These are phyloP conservation scores for Sporothrix luriei DNA, from an alignment of 2,329 filamentous ascomycete species.

Conservation along the genomic window DNA sequence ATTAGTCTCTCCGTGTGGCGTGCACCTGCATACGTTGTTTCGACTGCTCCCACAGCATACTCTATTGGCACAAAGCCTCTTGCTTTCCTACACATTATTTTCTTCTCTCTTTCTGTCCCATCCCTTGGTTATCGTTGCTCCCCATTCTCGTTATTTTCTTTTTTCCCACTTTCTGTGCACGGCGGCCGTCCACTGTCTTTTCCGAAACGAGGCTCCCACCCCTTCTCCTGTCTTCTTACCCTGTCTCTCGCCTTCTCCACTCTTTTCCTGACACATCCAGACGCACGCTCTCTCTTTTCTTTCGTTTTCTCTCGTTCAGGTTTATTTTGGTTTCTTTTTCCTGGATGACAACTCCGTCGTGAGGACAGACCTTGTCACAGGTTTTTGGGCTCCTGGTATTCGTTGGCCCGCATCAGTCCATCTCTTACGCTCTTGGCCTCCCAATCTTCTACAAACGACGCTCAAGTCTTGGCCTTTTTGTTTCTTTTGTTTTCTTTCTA, in stretches of 20 bases:
- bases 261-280: not conserved
- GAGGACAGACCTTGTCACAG: not conserved
- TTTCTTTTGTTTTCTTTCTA: slow-evolving; percentile 23
- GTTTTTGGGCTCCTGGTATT: not conserved
- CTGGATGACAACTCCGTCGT: not conserved
- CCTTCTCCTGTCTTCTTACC: not conserved
- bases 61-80: slow-evolving; percentile 15
- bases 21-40: slow-evolving; percentile 14
- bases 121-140: not conserved
- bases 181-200: slow-evolving; percentile 2
- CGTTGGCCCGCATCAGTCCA: not conserved
- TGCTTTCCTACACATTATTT: not conserved
- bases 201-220: slow-evolving; percentile 11
- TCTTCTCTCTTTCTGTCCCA: not conserved
- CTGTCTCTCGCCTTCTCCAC: not conserved
- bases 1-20: not conserved
- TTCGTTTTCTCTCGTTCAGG: not conserved
- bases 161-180: not conserved
- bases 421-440: not conserved
- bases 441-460: too few species aligned
- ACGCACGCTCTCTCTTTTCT: not conserved
- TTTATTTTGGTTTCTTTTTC: too few species aligned
- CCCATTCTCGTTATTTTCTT: not conserved
- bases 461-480: slow-evolving; percentile 9
- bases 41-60: not conserved